These are phyloP conservation scores for Picea abies DNA, from an alignment of 83 land plant species.

Conservation along the genomic window DNA sequence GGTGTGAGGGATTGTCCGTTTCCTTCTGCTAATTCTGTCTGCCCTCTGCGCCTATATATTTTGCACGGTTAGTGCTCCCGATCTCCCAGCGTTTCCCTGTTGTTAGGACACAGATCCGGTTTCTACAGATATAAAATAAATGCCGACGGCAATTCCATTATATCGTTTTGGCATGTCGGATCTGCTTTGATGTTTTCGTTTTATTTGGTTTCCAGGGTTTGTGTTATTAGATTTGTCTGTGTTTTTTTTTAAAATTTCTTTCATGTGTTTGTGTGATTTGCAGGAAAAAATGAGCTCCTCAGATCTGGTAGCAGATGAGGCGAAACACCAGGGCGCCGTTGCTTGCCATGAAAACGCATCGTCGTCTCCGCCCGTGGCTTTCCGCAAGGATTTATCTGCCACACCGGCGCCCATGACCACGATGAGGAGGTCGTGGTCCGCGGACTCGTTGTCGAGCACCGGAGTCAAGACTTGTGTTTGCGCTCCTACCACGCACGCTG, in stretches of 20 bases:
- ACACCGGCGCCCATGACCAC: neutral
- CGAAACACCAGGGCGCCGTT: neutral
- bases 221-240: neutral
- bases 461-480: neutral
- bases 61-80: neutral
- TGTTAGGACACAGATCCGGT: neutral
- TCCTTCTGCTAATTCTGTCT: neutral
- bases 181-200: neutral
- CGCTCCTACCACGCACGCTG: conserved; percentile 11
- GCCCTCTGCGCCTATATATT: neutral
- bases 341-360: neutral
- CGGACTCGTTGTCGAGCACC: neutral
- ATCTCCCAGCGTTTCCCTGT: neutral
- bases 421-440: conserved; percentile 2
- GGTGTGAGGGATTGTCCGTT: neutral
- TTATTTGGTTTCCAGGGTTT: neutral
- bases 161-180: neutral
- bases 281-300: neutral
- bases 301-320: conserved; percentile 7
- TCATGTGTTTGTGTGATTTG: neutral
- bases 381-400: neutral
- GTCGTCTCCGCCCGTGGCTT: neutral
- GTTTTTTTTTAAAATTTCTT: neutral
- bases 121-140: too few species aligned
- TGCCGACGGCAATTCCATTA: neutral